These are phyloP conservation scores for Paspalum vaginatum DNA, from an alignment of 176 grass and related monocot genomes.

Conservation along the genomic window DNA sequence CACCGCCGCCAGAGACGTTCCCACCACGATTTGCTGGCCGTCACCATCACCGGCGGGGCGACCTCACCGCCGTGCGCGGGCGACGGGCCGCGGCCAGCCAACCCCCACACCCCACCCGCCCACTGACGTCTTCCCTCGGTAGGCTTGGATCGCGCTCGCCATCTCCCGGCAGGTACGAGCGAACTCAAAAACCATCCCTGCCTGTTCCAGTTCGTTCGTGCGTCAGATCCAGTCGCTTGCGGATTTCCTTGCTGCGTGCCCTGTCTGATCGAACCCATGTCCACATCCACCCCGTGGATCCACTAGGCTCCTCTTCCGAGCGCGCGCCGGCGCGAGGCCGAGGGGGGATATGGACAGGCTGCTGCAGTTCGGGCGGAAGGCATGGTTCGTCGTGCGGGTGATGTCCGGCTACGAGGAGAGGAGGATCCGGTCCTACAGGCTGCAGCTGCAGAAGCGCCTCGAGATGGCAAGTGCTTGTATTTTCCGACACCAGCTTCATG, in stretches of 20 bases:
- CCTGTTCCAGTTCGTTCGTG: not conserved
- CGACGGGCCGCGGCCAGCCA: not conserved
- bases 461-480: slow-evolving; percentile 44
- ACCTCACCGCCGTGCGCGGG: not conserved
- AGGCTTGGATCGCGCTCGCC: not conserved
- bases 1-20: not conserved
- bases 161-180: not conserved
- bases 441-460: slow-evolving; percentile 76
- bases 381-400: slow-evolving; percentile 84
- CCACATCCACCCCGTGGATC: not conserved
- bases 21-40: not conserved
- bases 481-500: not conserved
- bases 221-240: not conserved
- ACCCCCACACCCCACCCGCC: not conserved
- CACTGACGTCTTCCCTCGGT: not conserved
- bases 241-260: not conserved
- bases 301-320: too few relatives aligned
- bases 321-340: not conserved
- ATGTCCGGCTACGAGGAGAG: slow-evolving; percentile 86
- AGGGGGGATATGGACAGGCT: slow-evolving; percentile 69
- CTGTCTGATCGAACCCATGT: not conserved
- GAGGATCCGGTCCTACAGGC: slow-evolving; percentile 82
- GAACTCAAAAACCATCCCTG: not conserved
- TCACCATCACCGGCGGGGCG: not conserved
- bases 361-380: slow-evolving; percentile 73